phyloP scores from a whole-genome alignment of 345 rosid genomes.

The Psidium guajava region DNA sequence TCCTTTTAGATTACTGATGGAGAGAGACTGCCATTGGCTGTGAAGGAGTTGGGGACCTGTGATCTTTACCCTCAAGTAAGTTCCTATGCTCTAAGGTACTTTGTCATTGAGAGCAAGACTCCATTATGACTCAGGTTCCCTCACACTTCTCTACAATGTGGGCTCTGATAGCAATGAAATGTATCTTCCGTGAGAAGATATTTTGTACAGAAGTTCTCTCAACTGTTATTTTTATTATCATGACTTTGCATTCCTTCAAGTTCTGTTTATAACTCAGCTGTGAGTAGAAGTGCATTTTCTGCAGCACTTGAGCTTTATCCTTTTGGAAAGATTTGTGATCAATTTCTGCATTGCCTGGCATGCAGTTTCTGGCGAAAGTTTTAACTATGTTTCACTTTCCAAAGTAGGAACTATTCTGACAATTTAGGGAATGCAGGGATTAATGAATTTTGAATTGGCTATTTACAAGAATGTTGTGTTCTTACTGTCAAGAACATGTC shows the following conservation, averaged over 20 bases:
- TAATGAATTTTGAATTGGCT: background rate
- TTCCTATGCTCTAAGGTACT: background rate
- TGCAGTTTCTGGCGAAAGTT: background rate
- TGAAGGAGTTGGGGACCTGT: slow-evolving; percentile 98
- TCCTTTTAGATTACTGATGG: slow-evolving; percentile 81
- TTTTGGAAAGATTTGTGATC: background rate
- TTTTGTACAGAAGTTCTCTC: background rate
- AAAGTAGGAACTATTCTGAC: background rate
- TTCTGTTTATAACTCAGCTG: background rate
- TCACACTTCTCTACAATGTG: background rate
- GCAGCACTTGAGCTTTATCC: background rate
- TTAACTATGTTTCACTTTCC: background rate
- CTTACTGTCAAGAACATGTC: background rate
- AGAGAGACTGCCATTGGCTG: slow-evolving; percentile 95
- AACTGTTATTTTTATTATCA: background rate
- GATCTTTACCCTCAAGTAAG: slow-evolving; percentile 98
- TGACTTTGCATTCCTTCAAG: background rate
- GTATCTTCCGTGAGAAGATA: background rate
- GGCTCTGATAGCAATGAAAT: background rate
- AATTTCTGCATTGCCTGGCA: background rate
- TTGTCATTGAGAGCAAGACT: background rate
- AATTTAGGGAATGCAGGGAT: background rate
- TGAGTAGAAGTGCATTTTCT: background rate
- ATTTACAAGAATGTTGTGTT: background rate
- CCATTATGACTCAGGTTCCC: background rate